A percentile compares a stretch with the other conserved stretches of the same genome.
phyloP scores from a whole-genome alignment of 768 basidiomycete genomes.

The Auriscalpium orientale region DNA sequence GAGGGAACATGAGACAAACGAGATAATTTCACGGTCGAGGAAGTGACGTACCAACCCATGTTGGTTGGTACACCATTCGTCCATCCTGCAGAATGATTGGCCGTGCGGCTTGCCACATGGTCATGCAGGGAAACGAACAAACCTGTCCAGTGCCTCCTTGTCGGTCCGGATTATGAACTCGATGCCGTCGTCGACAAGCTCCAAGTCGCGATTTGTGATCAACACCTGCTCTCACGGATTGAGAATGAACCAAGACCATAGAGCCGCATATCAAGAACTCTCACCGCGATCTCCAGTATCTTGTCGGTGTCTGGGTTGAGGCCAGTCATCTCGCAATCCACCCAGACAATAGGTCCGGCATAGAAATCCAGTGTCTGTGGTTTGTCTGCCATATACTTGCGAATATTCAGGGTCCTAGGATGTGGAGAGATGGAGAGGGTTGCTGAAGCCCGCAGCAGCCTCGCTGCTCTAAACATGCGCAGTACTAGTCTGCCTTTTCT shows the following conservation, averaged over 20 bases:
- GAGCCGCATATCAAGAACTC: constrained; percentile 10
- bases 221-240: constrained; percentile 47
- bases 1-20: background rate
- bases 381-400: no score
- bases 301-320: constrained; percentile 58
- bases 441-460: no score
- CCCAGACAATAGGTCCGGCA: constrained; percentile 73
- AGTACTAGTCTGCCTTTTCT: no score
- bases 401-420: no score
- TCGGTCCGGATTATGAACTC: constrained; percentile 69
- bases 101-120: background rate
- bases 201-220: constrained; percentile 80
- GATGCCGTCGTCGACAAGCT: constrained; percentile 75
- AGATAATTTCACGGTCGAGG: background rate
- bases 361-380: constrained; percentile 32
- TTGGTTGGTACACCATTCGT: constrained; percentile 78
- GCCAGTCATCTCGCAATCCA: constrained; percentile 88
- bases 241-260: background rate
- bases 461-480: no score
- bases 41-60: constrained; percentile 55
- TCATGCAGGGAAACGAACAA: constrained; percentile 16
- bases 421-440: no score
- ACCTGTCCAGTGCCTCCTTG: constrained; percentile 65
- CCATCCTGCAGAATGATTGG: constrained; percentile 50
- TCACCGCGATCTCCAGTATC: constrained; percentile 74